These are phyloP conservation scores for Chaetothyriales sp. DNA, from an alignment of 2,329 filamentous ascomycete species.

Conservation along the genomic window DNA sequence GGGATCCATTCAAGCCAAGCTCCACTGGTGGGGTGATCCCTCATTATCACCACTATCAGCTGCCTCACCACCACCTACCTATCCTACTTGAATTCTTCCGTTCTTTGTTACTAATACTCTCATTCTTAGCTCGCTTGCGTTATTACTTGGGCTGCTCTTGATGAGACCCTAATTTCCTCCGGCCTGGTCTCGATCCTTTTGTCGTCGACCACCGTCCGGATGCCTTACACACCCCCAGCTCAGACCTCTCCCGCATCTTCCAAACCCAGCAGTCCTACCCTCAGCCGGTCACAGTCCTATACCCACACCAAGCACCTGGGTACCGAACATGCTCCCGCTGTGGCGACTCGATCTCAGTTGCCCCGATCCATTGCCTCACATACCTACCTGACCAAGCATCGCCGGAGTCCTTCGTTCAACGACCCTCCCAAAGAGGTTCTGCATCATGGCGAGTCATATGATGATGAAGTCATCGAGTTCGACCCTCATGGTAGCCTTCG, in stretches of 20 bases:
- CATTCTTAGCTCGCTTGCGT: slow-evolving; percentile 11
- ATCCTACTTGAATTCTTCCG: slow-evolving; percentile 8
- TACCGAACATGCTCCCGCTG: slow-evolving; percentile 1
- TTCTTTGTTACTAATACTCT: slow-evolving; percentile 8
- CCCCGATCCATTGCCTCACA: slow-evolving; percentile 44
- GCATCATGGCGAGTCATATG: slow-evolving; percentile 11
- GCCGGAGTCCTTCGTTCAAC: slow-evolving; percentile 40
- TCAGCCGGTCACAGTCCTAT: slow-evolving; percentile 38
- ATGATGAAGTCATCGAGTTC: slow-evolving; percentile 13
- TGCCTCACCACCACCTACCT: slow-evolving; percentile 2
- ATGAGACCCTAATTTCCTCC: slow-evolving; percentile 12
- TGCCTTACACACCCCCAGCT: slow-evolving; percentile 36
- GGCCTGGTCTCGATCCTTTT: slow-evolving; percentile 8
- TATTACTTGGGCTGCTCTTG: slow-evolving; percentile 12
- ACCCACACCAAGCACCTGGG: slow-evolving; percentile 15
- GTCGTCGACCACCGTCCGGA: slow-evolving; percentile 22
- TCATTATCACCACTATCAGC: slow-evolving; percentile 1
- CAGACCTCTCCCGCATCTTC: slow-evolving; percentile 45
- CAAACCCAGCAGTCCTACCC: slow-evolving; percentile 35
- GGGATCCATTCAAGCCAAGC: not conserved
- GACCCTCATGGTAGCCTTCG: slow-evolving; percentile 48
- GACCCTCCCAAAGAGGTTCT: slow-evolving; percentile 20
- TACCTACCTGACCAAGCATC: slow-evolving; percentile 46
- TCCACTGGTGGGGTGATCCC: not conserved
- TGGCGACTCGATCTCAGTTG: slow-evolving; percentile 28